Conservation (phyloP, 75 land plant species). For the Cunninghamia lanceolata region DNA sequence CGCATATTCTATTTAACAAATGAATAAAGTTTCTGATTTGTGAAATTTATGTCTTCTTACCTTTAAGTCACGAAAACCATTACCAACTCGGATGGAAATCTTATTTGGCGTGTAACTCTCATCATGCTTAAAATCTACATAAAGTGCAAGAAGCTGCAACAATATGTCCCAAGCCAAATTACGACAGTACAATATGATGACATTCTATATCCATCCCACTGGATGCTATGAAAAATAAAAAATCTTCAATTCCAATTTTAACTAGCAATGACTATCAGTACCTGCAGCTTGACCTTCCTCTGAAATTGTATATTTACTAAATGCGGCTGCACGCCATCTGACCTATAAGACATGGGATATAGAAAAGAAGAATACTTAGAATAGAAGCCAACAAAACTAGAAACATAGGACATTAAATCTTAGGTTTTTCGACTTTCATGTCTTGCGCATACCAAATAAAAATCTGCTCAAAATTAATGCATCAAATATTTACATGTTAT, state of each 20-base stretch:
- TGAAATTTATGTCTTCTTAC: slow-evolving; percentile 26
- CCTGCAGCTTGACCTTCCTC: slow-evolving; percentile 94
- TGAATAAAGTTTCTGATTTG: neutral
- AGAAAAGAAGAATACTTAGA: neutral
- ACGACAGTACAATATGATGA: neutral
- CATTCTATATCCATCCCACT: neutral
- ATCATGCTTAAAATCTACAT: slow-evolving; percentile 96
- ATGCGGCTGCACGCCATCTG: slow-evolving; percentile 99
- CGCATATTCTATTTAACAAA: neutral
- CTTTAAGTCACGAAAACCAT: slow-evolving; percentile 96
- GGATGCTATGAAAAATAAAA: neutral
- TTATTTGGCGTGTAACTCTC: slow-evolving; percentile 99
- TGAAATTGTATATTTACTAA: slow-evolving; percentile 94
- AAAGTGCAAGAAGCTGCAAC: slow-evolving; percentile 66
- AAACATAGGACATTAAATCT: neutral
- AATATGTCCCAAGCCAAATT: neutral
- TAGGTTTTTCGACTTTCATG: neutral
- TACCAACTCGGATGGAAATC: slow-evolving; percentile 94
- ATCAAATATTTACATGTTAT: neutral
- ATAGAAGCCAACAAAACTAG: neutral
- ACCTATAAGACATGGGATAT: slow-evolving; percentile 42
- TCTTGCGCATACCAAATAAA: neutral
- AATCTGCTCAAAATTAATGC: neutral
- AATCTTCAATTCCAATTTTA: neutral
- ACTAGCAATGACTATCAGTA: slow-evolving; percentile 1